phyloP scores from a whole-genome alignment of 331 rosid species.

The Rosa hybrid region DNA sequence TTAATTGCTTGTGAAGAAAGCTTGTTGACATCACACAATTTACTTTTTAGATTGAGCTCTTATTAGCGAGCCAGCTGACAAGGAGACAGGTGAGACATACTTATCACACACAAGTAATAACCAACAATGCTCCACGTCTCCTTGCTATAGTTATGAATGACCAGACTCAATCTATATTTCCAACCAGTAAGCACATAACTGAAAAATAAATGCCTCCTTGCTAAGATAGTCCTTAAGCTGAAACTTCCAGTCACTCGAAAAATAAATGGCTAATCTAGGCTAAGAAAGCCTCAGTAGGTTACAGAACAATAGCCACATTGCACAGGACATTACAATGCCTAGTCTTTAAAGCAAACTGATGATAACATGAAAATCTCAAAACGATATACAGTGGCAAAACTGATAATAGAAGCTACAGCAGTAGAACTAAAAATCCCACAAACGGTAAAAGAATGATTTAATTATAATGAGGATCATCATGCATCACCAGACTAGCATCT shows the following conservation, averaged over 20 bases:
- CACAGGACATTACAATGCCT: not conserved
- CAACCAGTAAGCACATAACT: not conserved
- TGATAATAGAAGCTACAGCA: not conserved
- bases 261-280: not conserved
- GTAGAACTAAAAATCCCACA: not conserved
- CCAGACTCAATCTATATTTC: not conserved
- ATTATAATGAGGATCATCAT: conserved; percentile 67
- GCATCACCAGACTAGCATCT: conserved; percentile 74
- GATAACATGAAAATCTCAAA: not conserved
- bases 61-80: not conserved
- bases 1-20: not conserved
- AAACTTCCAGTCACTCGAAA: not conserved
- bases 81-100: not conserved
- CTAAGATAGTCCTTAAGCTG: not conserved
- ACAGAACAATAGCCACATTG: not conserved
- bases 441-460: conserved; percentile 11
- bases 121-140: not conserved
- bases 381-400: not conserved
- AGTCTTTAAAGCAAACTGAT: not conserved
- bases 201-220: not conserved
- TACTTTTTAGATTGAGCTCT: not conserved
- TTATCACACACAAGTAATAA: not conserved
- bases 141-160: not conserved
- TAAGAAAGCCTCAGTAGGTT: not conserved
- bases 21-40: not conserved